Conservation (phyloP, 2,329 filamentous ascomycete species). For the Paraconiothyrium brasiliense region DNA sequence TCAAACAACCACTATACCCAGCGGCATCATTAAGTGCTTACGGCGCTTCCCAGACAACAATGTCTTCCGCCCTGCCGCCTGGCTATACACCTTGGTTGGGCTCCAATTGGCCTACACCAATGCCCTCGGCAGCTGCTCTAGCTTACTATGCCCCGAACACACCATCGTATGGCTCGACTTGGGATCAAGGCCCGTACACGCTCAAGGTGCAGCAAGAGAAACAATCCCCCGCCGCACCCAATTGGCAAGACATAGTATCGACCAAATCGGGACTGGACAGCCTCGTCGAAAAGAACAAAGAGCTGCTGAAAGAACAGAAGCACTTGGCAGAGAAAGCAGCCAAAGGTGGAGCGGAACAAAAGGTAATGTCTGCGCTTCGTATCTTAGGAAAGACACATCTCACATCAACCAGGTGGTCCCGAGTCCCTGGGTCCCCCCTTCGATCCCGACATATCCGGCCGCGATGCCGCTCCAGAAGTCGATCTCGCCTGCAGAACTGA, state of each 20-base stretch:
- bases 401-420: not conserved
- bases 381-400: not conserved
- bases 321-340: not conserved
- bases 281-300: conserved; percentile 9
- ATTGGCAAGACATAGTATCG: conserved; percentile 9
- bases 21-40: not conserved
- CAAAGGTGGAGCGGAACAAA: not conserved
- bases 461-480: not conserved
- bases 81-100: too few relatives aligned
- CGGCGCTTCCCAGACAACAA: too few relatives aligned
- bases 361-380: not conserved
- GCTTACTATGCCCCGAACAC: not conserved
- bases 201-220: not conserved
- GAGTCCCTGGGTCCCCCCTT: not conserved
- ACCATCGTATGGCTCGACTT: not conserved
- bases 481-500: not conserved
- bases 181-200: not conserved
- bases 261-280: conserved; percentile 17
- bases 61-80: too few relatives aligned
- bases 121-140: not conserved
- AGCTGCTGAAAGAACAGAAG: not conserved
- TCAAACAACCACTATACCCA: not conserved
- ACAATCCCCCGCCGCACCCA: not conserved
- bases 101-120: too few relatives aligned
- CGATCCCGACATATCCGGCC: not conserved